phyloP scores from a whole-genome alignment of 2,329 filamentous ascomycete genomes.

The Fusarium nurragi region DNA sequence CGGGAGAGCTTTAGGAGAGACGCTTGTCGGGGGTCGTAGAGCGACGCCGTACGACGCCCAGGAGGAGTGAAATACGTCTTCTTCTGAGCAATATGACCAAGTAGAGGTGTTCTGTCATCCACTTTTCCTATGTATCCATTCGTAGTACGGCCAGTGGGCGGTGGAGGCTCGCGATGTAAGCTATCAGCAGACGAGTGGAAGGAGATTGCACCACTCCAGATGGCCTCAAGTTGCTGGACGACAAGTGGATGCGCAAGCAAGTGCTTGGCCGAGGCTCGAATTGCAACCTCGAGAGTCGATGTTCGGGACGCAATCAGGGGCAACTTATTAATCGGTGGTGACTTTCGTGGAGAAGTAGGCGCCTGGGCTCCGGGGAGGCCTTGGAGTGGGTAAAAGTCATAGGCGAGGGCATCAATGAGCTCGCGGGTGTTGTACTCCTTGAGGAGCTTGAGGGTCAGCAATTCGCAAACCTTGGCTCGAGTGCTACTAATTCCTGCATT shows the following conservation, averaged over 20 bases:
- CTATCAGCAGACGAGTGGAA: slow-evolving; percentile 91
- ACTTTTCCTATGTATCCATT: slow-evolving; percentile 46
- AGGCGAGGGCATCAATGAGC: slow-evolving; percentile 91
- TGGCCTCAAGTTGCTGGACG: slow-evolving; percentile 93
- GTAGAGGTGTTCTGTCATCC: slow-evolving; percentile 62
- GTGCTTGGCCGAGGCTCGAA: slow-evolving; percentile 89
- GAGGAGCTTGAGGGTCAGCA: slow-evolving; percentile 87
- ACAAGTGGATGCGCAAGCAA: slow-evolving; percentile 92
- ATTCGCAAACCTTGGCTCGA: slow-evolving; percentile 86
- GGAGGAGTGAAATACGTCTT: slow-evolving; percentile 50
- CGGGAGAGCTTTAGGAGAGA: slow-evolving; percentile 92
- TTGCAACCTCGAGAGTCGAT: slow-evolving; percentile 91
- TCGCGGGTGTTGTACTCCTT: slow-evolving; percentile 91
- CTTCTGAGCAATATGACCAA: slow-evolving; percentile 51
- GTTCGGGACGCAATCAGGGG: slow-evolving; percentile 75
- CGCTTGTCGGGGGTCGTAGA: slow-evolving; percentile 91
- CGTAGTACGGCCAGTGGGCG: slow-evolving; percentile 41
- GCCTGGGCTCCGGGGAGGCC: slow-evolving; percentile 67
- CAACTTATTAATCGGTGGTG: slow-evolving; percentile 54
- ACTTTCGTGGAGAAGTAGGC: slow-evolving; percentile 46
- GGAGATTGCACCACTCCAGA: slow-evolving; percentile 95
- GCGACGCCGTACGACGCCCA: slow-evolving; percentile 77
- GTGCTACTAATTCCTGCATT: slow-evolving; percentile 87
- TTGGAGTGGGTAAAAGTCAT: slow-evolving; percentile 93
- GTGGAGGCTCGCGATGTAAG: slow-evolving; percentile 70